These are phyloP conservation scores for Solanum pennellii DNA, from an alignment of 257 asterid species.

Conservation along the genomic window DNA sequence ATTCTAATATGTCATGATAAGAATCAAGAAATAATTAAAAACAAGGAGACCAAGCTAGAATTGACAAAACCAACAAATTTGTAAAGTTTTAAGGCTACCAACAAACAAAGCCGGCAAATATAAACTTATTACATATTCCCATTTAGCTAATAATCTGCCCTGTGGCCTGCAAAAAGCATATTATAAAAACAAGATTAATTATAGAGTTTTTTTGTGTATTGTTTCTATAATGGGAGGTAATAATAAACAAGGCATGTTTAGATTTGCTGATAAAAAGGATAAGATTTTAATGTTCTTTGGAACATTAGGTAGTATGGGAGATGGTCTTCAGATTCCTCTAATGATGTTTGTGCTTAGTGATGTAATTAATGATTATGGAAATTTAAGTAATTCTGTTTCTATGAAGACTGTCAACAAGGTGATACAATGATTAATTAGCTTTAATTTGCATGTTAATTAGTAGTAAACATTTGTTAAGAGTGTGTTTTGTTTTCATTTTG, in stretches of 20 bases:
- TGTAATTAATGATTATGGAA: constrained; percentile 60
- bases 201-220: background rate
- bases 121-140: constrained; percentile 3
- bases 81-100: background rate
- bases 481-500: background rate
- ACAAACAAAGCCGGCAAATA: constrained; percentile 36
- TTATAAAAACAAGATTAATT: constrained; percentile 8
- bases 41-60: background rate
- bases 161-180: constrained; percentile 29
- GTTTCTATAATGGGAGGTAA: constrained; percentile 17
- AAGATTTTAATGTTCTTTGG: constrained; percentile 62
- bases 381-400: constrained; percentile 14
- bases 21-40: background rate
- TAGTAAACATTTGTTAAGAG: background rate
- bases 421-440: background rate
- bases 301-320: constrained; percentile 76
- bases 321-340: constrained; percentile 80
- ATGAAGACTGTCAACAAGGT: constrained; percentile 43
- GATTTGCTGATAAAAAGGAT: constrained; percentile 63
- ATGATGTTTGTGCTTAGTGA: constrained; percentile 68
- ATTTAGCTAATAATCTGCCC: background rate
- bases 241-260: constrained; percentile 35
- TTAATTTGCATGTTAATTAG: background rate
- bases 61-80: background rate
- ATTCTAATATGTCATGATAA: background rate